Evolutionary conservation across 306 rosid genomes (phyloP).

Genomic region (Vigna reflexopilosa): DNA sequence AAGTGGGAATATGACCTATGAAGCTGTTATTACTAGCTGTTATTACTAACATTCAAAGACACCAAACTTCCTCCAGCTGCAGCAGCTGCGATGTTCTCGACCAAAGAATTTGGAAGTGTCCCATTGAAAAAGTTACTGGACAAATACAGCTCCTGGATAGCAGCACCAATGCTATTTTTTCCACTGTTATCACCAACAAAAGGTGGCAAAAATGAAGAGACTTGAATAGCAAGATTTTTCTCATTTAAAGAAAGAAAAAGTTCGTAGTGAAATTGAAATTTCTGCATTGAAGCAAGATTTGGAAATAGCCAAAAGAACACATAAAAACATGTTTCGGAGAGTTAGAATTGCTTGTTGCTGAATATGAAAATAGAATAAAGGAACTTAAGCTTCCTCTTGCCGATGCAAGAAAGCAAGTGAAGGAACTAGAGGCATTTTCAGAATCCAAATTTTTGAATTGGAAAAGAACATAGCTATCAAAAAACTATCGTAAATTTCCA

Average conservation of each 20-base stretch:
- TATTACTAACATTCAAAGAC: conserved; percentile 85
- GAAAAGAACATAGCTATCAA: conserved; percentile 81
- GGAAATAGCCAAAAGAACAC: conserved; percentile 58
- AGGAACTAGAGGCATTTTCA: conserved; percentile 76
- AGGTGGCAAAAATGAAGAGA: conserved; percentile 53
- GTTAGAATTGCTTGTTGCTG: conserved; percentile 67
- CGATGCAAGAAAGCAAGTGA: conserved; percentile 68
- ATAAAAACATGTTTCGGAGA: conserved; percentile 61
- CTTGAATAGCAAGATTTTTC: conserved; percentile 80
- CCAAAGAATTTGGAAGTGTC: too few species aligned
- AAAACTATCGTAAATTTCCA: conserved; percentile 59
- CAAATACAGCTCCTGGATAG: conserved; percentile 60
- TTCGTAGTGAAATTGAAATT: conserved; percentile 65
- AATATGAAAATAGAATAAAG: conserved; percentile 63
- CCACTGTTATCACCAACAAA: conserved; percentile 17
- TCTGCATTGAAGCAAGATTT: conserved; percentile 70
- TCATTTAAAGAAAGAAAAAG: conserved; percentile 71
- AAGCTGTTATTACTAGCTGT: too few species aligned
- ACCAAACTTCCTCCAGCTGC: too few species aligned
- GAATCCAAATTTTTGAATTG: conserved; percentile 79
- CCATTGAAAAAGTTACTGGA: conserved; percentile 76
- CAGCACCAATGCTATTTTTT: conserved; percentile 5
- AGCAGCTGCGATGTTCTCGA: too few species aligned
- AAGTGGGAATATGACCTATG: conserved; percentile 65
- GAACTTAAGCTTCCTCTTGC: conserved; percentile 65